Base-by-base conservation (phyloP, 805 yeast species). In the Blastobotrys terrestris region DNA sequence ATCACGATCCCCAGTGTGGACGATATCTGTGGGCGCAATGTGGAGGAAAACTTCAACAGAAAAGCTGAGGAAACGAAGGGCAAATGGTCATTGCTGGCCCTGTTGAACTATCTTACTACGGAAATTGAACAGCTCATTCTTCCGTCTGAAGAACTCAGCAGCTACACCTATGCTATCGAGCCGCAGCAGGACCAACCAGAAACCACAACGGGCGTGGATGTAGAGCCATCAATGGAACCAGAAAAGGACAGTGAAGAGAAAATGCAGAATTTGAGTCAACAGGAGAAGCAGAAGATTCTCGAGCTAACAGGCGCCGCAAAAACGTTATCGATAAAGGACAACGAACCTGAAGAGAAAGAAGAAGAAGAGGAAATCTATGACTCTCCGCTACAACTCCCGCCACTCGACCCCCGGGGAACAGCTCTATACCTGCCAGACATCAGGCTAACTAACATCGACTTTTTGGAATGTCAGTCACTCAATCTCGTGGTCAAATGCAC, bases 401-500 rank as follows among this genome's bases (percentile, higher is more conserved):
- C 45, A 20, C 48, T 31, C 19, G 44, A 18, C 3, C 53, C 53
- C 13, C 44, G 63, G 39, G 75, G 73, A 20, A 68, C 70, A 0
- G 71, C 70, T 15, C 46, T 72, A 14, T 58, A 58, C 3, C 58
- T 72, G 22, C 64, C 69, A 0, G 67, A 65, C 39, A 48, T 72
- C 20, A 55, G 59, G 31, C 53, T 71, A 48, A 51, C 55, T n/a
- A 65, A 68, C 46, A 59, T 71, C 5, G 67, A 67, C 0, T 57
- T 72, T 16, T 56, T 67, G 26, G 73, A 72, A 49, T 62, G 70
- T 44, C 58, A 62, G 18, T 51, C 65, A 16, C 59, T 72, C 44
- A 67, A 66, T 35, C 46, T 72, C 16, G 63, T 65, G 22, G 67
- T 72, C 39, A 63, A 62, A 39, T 72, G 76, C 55, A 64, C 58